phyloP scores from a whole-genome alignment of 164 flowering plant genomes.

The Vitis rupestris region DNA sequence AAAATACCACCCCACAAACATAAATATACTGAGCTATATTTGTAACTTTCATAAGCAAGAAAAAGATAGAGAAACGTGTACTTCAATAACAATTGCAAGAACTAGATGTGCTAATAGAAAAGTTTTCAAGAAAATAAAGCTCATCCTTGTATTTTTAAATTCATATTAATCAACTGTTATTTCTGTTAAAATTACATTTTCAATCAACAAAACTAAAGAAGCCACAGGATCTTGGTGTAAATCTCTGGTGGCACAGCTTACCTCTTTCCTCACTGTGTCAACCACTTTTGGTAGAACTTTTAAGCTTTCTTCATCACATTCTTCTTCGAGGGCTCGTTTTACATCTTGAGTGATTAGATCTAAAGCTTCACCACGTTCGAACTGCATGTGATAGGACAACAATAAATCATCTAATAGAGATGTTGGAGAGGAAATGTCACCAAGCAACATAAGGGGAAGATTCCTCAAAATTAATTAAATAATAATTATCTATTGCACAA shows the following conservation, averaged over 20 bases:
- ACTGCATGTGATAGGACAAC: slow-evolving; percentile 41
- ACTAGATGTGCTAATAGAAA: background rate
- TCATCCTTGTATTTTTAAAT: too few relatives aligned
- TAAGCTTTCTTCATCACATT: slow-evolving; percentile 87
- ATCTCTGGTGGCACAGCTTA: slow-evolving; percentile 16
- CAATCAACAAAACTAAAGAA: background rate
- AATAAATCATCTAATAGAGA: background rate
- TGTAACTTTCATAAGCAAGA: background rate
- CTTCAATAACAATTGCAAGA: background rate
- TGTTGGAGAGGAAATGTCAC: background rate
- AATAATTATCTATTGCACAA: background rate
- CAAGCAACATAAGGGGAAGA: background rate
- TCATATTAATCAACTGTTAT: too few relatives aligned
- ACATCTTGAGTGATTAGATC: slow-evolving; percentile 83
- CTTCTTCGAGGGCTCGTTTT: slow-evolving; percentile 71
- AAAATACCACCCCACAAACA: background rate
- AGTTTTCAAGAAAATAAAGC: background rate
- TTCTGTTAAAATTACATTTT: too few relatives aligned
- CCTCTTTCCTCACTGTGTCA: slow-evolving; percentile 88
- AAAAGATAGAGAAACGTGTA: background rate
- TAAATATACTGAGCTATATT: background rate
- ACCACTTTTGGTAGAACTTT: slow-evolving; percentile 75
- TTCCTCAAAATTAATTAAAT: background rate
- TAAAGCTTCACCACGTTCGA: slow-evolving; percentile 96
- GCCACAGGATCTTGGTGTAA: background rate